These are phyloP conservation scores for Corylus heterophylla DNA, from an alignment of 306 rosid species.

Conservation along the genomic window DNA sequence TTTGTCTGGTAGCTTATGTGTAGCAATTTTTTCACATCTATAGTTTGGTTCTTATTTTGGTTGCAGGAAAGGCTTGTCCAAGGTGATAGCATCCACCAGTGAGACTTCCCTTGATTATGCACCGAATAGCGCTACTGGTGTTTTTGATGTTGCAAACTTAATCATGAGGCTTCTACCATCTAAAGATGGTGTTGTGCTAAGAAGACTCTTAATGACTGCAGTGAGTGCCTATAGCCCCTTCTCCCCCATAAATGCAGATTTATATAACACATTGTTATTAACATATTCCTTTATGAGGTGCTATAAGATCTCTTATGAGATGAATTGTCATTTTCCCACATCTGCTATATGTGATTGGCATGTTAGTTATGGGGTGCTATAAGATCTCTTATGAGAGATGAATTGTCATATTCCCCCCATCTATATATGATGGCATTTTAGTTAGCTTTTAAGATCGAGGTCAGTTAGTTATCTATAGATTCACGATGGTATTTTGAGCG, in stretches of 20 bases:
- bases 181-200: constrained; percentile 76
- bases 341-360: not conserved
- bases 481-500: not conserved
- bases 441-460: not conserved
- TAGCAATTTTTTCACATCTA: not conserved
- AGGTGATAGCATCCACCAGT: constrained; percentile 36
- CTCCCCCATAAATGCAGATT: constrained; percentile 7
- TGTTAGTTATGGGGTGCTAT: not conserved
- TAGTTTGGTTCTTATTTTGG: constrained; percentile 21
- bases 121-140: constrained; percentile 38
- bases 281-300: not conserved
- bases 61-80: constrained; percentile 78
- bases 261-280: not conserved
- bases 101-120: constrained; percentile 41
- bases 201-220: constrained; percentile 95
- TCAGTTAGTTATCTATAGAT: not conserved
- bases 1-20: constrained; percentile 19
- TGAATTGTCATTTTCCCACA: not conserved
- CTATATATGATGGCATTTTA: not conserved
- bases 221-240: constrained; percentile 53
- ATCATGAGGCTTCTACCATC: constrained; percentile 76
- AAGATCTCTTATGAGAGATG: not conserved
- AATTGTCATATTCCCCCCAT: not conserved
- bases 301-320: not conserved
- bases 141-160: constrained; percentile 61